A percentile compares a stretch with the other conserved stretches of the same genome.
phyloP scores from a whole-genome alignment of 371 early-diverging fungal species.

The Mortierella sp. region DNA sequence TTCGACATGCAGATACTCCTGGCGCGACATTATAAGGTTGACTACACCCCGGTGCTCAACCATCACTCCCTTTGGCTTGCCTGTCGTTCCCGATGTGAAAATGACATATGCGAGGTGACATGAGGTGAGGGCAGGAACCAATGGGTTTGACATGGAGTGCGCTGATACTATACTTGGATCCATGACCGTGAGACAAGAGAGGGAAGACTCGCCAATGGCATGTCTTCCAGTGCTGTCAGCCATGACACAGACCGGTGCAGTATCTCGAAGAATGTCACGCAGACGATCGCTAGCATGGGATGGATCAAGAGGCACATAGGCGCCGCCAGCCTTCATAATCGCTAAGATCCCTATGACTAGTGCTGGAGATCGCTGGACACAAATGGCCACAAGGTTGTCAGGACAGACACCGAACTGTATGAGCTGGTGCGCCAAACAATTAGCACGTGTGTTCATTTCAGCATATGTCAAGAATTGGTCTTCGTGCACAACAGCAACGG shows the following conservation, averaged over 20 bases:
- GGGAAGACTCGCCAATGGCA: too few species aligned
- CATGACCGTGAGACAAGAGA: too few species aligned
- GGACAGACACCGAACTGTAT: too few species aligned
- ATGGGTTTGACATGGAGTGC: too few species aligned
- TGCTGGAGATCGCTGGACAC: not conserved
- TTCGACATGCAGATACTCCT: not conserved
- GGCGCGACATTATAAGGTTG: not conserved
- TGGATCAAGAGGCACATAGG: slow-evolving; percentile 8
- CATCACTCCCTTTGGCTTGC: not conserved
- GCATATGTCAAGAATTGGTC: slow-evolving; percentile 7
- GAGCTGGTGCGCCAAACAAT: too few species aligned
- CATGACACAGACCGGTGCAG: not conserved
- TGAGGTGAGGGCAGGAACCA: not conserved
- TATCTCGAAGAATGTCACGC: not conserved
- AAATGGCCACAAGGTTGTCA: too few species aligned
- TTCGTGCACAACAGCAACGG: slow-evolving; percentile 11
- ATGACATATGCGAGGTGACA: not conserved
- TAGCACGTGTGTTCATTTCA: slow-evolving; percentile 1
- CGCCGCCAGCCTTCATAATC: slow-evolving; percentile 1
- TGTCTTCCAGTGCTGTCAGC: not conserved
- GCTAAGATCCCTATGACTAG: not conserved
- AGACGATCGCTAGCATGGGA: not conserved
- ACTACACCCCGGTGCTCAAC: not conserved
- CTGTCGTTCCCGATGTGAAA: not conserved
- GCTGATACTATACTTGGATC: too few species aligned